Evolutionary conservation across 2,329 filamentous ascomycete genomes (phyloP).

Genomic region (Apiospora hydei): DNA sequence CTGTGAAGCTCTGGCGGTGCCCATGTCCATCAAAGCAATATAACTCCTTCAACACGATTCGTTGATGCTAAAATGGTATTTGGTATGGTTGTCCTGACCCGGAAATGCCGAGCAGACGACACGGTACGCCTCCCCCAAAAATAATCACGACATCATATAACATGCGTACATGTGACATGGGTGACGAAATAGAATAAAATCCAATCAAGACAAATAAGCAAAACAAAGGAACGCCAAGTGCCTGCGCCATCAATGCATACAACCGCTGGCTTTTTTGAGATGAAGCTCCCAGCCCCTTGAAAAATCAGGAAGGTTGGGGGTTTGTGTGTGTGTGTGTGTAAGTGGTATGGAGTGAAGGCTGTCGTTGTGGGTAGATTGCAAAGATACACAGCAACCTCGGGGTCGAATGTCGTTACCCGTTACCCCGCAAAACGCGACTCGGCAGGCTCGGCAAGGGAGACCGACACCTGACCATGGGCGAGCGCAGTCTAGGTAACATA

Average conservation of each 20-base stretch:
- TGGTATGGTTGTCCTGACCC: conserved; percentile 14
- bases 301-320: neutral
- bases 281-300: neutral
- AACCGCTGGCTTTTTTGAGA: conserved; percentile 15
- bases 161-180: neutral
- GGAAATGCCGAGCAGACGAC: conserved; percentile 1
- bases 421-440: conserved; percentile 15
- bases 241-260: conserved; percentile 4
- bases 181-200: neutral
- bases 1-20: conserved; percentile 8
- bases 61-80: conserved; percentile 19
- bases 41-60: conserved; percentile 18
- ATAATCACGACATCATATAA: neutral
- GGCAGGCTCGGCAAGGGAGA: neutral
- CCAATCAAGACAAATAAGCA: neutral
- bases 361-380: neutral
- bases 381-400: neutral
- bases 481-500: neutral
- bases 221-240: conserved; percentile 6
- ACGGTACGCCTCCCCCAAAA: neutral
- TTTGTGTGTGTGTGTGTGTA: conserved; percentile 2
- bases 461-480: neutral
- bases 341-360: neutral
- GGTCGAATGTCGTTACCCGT: neutral
- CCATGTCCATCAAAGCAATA: conserved; percentile 16